Evolutionary conservation across 257 asterid genomes (phyloP).

Genomic region (Apocynum venetum): DNA sequence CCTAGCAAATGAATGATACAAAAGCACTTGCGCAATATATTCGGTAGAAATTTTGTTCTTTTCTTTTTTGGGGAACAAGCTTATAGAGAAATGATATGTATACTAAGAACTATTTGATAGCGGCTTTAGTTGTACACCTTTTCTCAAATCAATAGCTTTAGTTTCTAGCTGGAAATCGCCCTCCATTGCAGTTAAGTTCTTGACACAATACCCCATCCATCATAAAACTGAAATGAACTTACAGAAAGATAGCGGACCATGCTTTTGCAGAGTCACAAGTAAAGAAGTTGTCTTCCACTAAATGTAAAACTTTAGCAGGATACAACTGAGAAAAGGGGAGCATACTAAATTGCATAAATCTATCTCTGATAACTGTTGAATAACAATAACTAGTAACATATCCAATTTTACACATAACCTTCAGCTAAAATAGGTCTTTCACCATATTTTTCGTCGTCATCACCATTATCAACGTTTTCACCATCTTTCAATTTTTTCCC

Average conservation of each 20-base stretch:
- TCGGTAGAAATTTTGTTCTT: not conserved
- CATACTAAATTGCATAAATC: not conserved
- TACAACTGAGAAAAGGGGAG: not conserved
- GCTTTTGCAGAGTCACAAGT: not conserved
- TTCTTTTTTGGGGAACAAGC: not conserved
- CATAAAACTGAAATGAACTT: not conserved
- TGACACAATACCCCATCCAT: not conserved
- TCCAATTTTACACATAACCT: conserved; percentile 26
- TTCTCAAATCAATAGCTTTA: too few relatives aligned
- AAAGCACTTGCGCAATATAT: not conserved
- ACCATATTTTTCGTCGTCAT: conserved; percentile 17
- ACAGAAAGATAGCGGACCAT: not conserved
- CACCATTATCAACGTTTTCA: conserved; percentile 29
- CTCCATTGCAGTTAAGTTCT: not conserved
- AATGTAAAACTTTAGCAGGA: not conserved
- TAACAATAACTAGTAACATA: not conserved
- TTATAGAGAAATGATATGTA: not conserved
- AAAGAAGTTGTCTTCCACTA: not conserved
- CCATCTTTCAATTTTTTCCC: conserved; percentile 26
- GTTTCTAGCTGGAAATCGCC: not conserved
- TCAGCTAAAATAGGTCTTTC: conserved; percentile 49
- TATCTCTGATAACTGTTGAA: not conserved
- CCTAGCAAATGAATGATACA: not conserved
- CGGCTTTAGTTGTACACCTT: not conserved
- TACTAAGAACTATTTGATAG: not conserved